Conservation (phyloP, 768 basidiomycete species). For the Calvatia gigantea region DNA sequence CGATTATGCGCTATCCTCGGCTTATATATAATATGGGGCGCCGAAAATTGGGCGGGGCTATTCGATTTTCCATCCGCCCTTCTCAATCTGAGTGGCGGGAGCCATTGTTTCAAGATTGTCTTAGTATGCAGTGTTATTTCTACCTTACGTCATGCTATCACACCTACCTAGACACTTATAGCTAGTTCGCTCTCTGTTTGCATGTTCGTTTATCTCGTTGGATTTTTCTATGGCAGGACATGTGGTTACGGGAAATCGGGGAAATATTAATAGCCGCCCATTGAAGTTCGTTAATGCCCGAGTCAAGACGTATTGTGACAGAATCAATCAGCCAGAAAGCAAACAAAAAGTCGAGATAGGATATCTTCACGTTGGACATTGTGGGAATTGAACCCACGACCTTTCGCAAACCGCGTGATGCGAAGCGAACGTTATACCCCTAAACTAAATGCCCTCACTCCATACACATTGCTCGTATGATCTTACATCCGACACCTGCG, state of each 20-base stretch:
- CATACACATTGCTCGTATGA: not conserved
- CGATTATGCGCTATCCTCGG: slow-evolving; percentile 27
- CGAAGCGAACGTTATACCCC: slow-evolving; percentile 38
- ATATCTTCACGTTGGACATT: slow-evolving; percentile 27
- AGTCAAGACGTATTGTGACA: too few relatives aligned
- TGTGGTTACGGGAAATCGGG: too few relatives aligned
- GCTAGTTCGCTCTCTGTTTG: too few relatives aligned
- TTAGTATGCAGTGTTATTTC: not conserved
- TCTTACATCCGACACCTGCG: not conserved
- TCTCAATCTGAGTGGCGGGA: not conserved
- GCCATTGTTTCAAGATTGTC: not conserved
- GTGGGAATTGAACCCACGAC: slow-evolving; percentile 34
- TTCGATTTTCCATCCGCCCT: too few relatives aligned
- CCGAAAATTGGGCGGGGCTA: not conserved
- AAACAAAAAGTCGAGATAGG: not conserved
- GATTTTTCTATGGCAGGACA: too few relatives aligned
- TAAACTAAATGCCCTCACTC: slow-evolving; percentile 32
- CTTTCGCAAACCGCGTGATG: slow-evolving; percentile 28
- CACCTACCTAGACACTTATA: too few relatives aligned
- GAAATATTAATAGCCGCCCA: too few relatives aligned
- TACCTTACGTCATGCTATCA: not conserved
- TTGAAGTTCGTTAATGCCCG: too few relatives aligned
- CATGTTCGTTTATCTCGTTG: too few relatives aligned
- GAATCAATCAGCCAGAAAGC: too few relatives aligned
- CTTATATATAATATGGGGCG: not conserved